Percentiles rank a stretch among this genome's conserved stretches.
Conservation (phyloP, 306 rosid genomes). For the Vicia sativa region DNA sequence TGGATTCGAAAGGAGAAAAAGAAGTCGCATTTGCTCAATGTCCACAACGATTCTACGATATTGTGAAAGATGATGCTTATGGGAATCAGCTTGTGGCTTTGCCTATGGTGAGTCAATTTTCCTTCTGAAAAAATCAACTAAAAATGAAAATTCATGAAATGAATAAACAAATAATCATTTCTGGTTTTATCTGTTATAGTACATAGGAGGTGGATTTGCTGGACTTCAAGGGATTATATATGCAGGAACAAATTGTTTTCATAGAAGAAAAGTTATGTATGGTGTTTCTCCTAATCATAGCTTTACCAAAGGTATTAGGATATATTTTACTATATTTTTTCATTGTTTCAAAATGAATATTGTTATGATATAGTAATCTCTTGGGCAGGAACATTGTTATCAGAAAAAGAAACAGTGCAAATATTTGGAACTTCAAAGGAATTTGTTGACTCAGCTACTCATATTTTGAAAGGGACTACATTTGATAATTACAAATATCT, state of each 20-base stretch:
- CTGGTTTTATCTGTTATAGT: conserved; percentile 36
- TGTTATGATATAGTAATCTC: neutral
- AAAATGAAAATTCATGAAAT: neutral
- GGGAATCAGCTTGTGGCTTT: conserved; percentile 58
- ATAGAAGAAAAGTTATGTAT: conserved; percentile 63
- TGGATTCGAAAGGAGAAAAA: conserved; percentile 43
- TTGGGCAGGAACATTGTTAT: conserved; percentile 39
- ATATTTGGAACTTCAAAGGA: conserved; percentile 53
- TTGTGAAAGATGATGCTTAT: conserved; percentile 64
- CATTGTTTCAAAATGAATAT: conserved; percentile 5
- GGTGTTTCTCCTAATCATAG: conserved; percentile 45
- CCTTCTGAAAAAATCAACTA: neutral
- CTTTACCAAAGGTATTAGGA: conserved; percentile 21
- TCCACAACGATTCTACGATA: conserved; percentile 56
- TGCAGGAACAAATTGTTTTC: conserved; percentile 61
- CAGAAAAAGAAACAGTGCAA: conserved; percentile 25
- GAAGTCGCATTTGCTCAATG: conserved; percentile 70
- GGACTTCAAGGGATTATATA: conserved; percentile 64
- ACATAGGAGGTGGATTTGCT: conserved; percentile 41
- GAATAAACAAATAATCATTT: neutral
- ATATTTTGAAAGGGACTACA: conserved; percentile 47
- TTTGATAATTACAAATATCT: neutral
- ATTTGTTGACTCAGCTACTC: conserved; percentile 43
- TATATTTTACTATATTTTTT: neutral
- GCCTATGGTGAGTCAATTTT: conserved; percentile 37